phyloP scores from a whole-genome alignment of 192 early-diverging fungal species.

The Spizellomyces sp. region DNA sequence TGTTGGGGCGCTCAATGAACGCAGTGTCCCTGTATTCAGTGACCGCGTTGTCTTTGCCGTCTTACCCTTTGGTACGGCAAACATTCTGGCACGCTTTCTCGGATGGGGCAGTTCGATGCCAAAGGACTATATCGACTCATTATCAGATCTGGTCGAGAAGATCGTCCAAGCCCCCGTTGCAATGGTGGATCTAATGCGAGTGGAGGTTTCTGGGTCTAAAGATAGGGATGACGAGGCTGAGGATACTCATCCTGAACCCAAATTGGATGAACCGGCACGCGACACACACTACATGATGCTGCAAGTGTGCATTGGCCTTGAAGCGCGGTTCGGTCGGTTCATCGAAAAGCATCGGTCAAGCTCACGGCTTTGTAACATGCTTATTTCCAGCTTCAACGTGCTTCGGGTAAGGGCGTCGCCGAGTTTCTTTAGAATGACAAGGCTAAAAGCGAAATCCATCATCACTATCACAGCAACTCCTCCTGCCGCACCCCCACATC shows the following conservation, averaged over 20 bases:
- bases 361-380: constrained; percentile 17
- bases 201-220: constrained; percentile 2
- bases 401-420: constrained; percentile 2
- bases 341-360: constrained; percentile 24
- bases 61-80: constrained; percentile 27
- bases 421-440: not conserved
- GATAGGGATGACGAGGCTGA: constrained; percentile 1
- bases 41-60: constrained; percentile 11
- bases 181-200: constrained; percentile 17
- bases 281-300: constrained; percentile 19
- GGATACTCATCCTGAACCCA: not conserved
- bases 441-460: not conserved
- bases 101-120: constrained; percentile 21
- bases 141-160: not conserved
- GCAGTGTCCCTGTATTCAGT: constrained; percentile 1
- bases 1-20: constrained; percentile 13
- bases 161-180: constrained; percentile 4
- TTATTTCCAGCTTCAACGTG: constrained; percentile 13
- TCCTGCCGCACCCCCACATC: constrained; percentile 21
- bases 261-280: not conserved
- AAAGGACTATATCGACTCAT: constrained; percentile 3
- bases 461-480: constrained; percentile 10
- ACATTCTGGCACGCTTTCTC: constrained; percentile 20
- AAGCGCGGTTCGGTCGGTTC: constrained; percentile 21
- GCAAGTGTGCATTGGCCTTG: constrained; percentile 21